phyloP scores from a whole-genome alignment of 2,329 filamentous ascomycete genomes.

The Xylaria sp. region DNA sequence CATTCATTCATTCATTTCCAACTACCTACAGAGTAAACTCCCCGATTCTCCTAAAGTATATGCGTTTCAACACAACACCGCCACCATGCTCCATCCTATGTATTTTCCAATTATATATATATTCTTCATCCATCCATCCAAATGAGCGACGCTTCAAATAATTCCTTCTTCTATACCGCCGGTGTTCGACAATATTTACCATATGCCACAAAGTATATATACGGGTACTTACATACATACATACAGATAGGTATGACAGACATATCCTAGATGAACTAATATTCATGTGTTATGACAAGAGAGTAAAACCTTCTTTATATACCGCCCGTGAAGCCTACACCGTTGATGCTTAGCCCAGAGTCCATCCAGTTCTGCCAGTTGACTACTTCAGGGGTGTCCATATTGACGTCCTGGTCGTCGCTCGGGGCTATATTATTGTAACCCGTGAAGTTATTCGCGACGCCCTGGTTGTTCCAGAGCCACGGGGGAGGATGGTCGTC shows the following conservation, averaged over 20 bases:
- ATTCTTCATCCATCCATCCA: neutral
- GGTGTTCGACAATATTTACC: neutral
- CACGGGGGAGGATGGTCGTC: constrained; percentile 54
- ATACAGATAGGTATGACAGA: neutral
- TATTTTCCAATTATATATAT: neutral
- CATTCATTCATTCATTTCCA: neutral
- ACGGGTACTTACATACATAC: constrained; percentile 1
- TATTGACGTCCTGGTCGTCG: constrained; percentile 47
- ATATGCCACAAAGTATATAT: constrained; percentile 6
- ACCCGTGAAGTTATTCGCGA: constrained; percentile 10
- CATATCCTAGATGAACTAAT: neutral
- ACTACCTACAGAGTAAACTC: neutral
- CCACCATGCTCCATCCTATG: constrained; percentile 1
- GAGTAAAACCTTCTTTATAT: constrained; percentile 34
- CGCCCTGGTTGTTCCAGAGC: constrained; percentile 53
- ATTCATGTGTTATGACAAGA: neutral
- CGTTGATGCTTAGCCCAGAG: constrained; percentile 44
- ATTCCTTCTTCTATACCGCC: neutral
- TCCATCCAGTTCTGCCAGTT: constrained; percentile 60
- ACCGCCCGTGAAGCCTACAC: constrained; percentile 47
- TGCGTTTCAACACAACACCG: neutral
- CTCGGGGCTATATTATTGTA: constrained; percentile 46
- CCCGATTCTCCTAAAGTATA: neutral
- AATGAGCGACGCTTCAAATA: neutral
- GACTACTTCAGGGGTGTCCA: constrained; percentile 54